Percentiles rank a stretch among this genome's conserved stretches.
phyloP scores from a whole-genome alignment of 805 yeast genomes.

The Monosporozyma siamensis region DNA sequence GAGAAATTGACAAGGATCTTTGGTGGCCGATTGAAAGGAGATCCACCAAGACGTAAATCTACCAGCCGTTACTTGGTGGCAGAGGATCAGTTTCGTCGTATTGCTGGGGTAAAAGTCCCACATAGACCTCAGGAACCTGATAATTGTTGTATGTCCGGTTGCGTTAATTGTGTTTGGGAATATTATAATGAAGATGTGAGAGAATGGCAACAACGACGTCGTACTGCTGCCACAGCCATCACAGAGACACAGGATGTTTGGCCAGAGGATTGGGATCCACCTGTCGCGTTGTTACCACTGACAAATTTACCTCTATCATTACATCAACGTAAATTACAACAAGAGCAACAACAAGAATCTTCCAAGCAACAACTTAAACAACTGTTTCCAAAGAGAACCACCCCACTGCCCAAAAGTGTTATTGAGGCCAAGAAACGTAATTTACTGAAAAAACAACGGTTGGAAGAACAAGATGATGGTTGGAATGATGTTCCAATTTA shows the following conservation, averaged over 20 bases:
- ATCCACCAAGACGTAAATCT: constrained; percentile 33
- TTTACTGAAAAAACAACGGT: constrained; percentile 7
- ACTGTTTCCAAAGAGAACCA: constrained; percentile 28
- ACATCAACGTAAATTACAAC: constrained; percentile 3
- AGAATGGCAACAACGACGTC: constrained; percentile 62
- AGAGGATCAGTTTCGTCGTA: constrained; percentile 10
- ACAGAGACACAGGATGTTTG: constrained; percentile 39
- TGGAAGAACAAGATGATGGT: constrained; percentile 30
- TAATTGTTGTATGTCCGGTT: constrained; percentile 96
- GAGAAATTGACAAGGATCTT: constrained; percentile 42
- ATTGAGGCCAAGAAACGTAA: constrained; percentile 23
- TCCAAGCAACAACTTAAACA: constrained; percentile 7
- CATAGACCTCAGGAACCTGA: constrained; percentile 84
- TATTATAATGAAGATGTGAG: constrained; percentile 76
- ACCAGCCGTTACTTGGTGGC: constrained; percentile 27
- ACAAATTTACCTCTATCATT: constrained; percentile 32
- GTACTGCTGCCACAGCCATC: constrained; percentile 47
- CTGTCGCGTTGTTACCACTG: constrained; percentile 23
- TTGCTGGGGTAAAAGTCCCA: constrained; percentile 70
- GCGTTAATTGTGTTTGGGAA: constrained; percentile 96
- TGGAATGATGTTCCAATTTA: constrained; percentile 62
- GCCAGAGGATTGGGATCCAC: constrained; percentile 60
- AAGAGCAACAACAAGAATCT: constrained; percentile 2
- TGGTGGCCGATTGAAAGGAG: constrained; percentile 51
- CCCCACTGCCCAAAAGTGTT: constrained; percentile 29